Evolutionary conservation across 2,329 filamentous ascomycete genomes (phyloP), one percentile per base, ranked within the genome.

Genomic region (Taxawa tesnikishii): DNA sequence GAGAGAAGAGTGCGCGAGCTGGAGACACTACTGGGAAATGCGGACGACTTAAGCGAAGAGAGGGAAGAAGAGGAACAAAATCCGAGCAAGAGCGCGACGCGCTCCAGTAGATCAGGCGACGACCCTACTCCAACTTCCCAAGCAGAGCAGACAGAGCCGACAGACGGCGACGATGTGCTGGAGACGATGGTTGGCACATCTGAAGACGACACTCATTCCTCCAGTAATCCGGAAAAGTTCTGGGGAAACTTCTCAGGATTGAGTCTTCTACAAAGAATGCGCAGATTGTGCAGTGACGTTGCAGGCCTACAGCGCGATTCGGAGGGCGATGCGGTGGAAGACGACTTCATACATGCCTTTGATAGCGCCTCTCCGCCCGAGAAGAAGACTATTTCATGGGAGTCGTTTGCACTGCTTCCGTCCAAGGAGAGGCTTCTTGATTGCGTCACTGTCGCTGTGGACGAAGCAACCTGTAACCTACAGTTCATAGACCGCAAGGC

Each of bases 401-500:
- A 29, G 7, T 10, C 38, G 6, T 40, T 42, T 29, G 36, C 41
- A 2, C 25, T 45, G 5, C 30, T 45, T 15, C 41, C 43, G 4
- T 27, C 32, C 6, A 31, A 38, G 23, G 34, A 32, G 12, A 38
- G 19, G 11, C 17, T 42, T 13, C 29, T 43, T 11, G 17, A 31
- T 7, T 34, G 36, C 12, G 32, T 44, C 10, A 31, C 31, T 9
- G 29, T 41, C 14, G 38, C 41, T 9, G 15, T 38, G 3, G 25
- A 39, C 25, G 21, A 42, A 15, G 41, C 36, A 5, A 39, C 31
- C 28, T 43, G 36, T 23, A 38, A 37, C 13, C 32, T 39, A 26
- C 34, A 37, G n/a, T 43, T 39, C 27, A 26, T 39, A 6, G 34
- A 41, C 21, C 15, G 18, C 10, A 30, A 7, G 15, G 36, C 7